Evolutionary conservation across 73 alveolate species (phyloP), one percentile per base, ranked within the genome.

Genomic region (Paramecium primaurelia): DNA sequence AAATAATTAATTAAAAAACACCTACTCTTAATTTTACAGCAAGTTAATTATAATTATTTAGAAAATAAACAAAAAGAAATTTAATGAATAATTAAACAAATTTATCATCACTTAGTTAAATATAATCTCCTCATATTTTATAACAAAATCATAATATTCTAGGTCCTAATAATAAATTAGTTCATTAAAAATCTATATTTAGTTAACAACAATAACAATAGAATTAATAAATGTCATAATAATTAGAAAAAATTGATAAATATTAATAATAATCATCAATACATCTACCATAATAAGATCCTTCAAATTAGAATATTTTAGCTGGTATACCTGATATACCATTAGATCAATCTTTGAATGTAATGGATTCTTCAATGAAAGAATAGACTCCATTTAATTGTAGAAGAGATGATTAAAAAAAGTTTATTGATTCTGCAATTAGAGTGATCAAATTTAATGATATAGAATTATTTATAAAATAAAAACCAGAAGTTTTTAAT

Each of bases 391-490:
- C 51, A 64, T 64, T 32, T 26, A 64, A 64, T 64, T 12, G 6
- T 0, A 54, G 69, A 28, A 64, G 47, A 32, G 84, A 80, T 34
- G 73, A 80, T 11, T 8, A 80, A n/a, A 80, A 80, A 16, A 80
- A 73, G 32, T 73, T 37, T 73, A 38, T 40, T 80, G 75, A 80
- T 38, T 80, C 71, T 11, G 58, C 49, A 6, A 80, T 80, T 45
- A 11, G 87, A 73, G 47, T 73, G n/a, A 80, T 80, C 18, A 80
- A 80, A 25, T 80, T 80, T 80, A 44, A 44, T 42, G 91, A 80
- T 80, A 44, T 80, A 44, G 91, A 80, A 20, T 47, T 80, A 40
- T 42, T 42, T 7, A 80, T 80, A 26, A 80, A 80, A 49, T 25
- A 36, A n/a, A 45, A 80, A 22, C 73, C 91, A 5, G 77, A 49